phyloP scores from a whole-genome alignment of 441 rosid genomes.

The Breynia disticha region DNA sequence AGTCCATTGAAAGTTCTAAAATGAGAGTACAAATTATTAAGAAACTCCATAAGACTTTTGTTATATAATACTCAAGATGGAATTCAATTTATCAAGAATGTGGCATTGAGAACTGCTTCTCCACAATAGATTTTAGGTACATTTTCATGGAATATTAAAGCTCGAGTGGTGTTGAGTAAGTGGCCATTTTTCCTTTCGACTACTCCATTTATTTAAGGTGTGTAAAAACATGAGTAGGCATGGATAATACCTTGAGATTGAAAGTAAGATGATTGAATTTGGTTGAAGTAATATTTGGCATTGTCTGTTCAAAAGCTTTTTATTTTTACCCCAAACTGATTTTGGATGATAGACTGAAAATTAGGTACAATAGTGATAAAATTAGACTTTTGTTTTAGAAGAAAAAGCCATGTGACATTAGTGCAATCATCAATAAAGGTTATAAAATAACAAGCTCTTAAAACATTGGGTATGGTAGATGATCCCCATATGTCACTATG shows the following conservation, averaged over 20 bases:
- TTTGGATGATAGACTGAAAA: constrained; percentile 9
- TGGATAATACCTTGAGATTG: constrained; percentile 4
- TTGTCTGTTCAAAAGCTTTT: constrained; percentile 1
- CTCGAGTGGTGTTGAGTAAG: neutral
- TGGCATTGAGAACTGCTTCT: neutral
- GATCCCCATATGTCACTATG: neutral
- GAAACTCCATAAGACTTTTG: neutral
- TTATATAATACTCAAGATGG: neutral
- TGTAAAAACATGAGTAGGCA: constrained; percentile 1
- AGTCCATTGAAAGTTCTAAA: neutral
- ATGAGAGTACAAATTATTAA: neutral
- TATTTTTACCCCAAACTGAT: constrained; percentile 3
- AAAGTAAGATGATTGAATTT: neutral
- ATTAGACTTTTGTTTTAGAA: constrained; percentile 9
- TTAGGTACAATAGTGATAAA: neutral
- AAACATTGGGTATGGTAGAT: neutral
- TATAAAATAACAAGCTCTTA: neutral
- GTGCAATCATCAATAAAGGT: constrained; percentile 6
- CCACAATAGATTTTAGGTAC: constrained; percentile 7
- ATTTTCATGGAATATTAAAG: neutral
- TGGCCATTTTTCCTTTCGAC: neutral
- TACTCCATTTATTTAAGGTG: constrained; percentile 5
- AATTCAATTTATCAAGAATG: constrained; percentile 1
- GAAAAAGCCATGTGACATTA: neutral
- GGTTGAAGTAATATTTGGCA: constrained; percentile 7